These are phyloP conservation scores for Aspergillus ellipticus DNA, from an alignment of 495 filamentous ascomycete species.

Conservation along the genomic window DNA sequence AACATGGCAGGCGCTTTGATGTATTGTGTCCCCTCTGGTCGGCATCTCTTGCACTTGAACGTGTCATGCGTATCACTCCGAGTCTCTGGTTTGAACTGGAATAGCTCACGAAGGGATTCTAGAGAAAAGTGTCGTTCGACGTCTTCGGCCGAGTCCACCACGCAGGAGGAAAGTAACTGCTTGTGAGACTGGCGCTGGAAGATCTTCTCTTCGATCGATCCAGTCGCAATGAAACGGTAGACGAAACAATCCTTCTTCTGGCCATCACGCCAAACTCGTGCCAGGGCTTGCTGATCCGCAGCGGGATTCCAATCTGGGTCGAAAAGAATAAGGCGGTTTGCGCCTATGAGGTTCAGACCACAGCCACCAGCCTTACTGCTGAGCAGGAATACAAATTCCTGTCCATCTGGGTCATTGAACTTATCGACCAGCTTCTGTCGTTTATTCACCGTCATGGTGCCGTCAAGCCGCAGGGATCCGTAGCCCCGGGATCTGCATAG, in stretches of 20 bases:
- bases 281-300: constrained; percentile 94
- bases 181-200: constrained; percentile 99
- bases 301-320: constrained; percentile 99
- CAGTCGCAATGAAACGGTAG: constrained; percentile 96
- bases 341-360: constrained; percentile 94
- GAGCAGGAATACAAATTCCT: constrained; percentile 93
- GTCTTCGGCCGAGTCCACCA: constrained; percentile 96
- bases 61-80: constrained; percentile 95
- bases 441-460: constrained; percentile 96
- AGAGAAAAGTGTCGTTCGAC: constrained; percentile 95
- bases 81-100: constrained; percentile 83
- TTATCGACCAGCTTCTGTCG: constrained; percentile 95
- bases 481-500: constrained; percentile 85
- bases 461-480: constrained; percentile 84
- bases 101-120: constrained; percentile 84
- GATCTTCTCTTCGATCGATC: constrained; percentile 99
- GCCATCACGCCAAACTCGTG: constrained; percentile 96
- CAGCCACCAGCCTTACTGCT: constrained; percentile 95
- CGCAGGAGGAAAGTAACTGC: constrained; percentile 91
- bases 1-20: constrained; percentile 90
- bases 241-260: constrained; percentile 99
- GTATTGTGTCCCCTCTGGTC: constrained; percentile 76
- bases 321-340: constrained; percentile 94
- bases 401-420: constrained; percentile 92
- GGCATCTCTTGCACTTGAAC: constrained; percentile 97